Conservation (phyloP, 75 land plant species). For the Picea sitchensis region DNA sequence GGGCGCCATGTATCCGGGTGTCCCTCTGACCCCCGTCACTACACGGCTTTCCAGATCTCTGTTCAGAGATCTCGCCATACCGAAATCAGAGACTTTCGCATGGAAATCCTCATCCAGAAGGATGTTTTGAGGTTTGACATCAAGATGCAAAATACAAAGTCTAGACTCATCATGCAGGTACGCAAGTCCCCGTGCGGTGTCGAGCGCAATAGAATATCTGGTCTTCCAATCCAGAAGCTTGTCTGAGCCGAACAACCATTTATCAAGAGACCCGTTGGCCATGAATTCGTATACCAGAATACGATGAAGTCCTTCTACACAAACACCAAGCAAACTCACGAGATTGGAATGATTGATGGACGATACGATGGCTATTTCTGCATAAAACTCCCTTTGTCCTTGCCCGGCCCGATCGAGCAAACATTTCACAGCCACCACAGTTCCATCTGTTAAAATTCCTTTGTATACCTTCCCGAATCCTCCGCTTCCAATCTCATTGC, state of each 20-base stretch:
- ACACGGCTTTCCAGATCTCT: constrained; percentile 49
- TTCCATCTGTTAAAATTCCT: background rate
- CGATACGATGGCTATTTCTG: constrained; percentile 68
- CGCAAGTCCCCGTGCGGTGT: constrained; percentile 60
- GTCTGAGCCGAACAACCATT: constrained; percentile 44
- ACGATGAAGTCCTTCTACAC: constrained; percentile 23
- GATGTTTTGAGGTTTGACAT: constrained; percentile 53
- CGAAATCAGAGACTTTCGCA: constrained; percentile 67
- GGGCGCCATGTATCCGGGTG: constrained; percentile 68
- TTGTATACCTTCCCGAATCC: background rate
- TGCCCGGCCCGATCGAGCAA: background rate
- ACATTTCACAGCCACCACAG: background rate
- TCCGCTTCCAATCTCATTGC: background rate
- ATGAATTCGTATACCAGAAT: constrained; percentile 65
- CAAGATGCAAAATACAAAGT: constrained; percentile 43
- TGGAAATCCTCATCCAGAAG: constrained; percentile 52
- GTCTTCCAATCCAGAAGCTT: constrained; percentile 40
- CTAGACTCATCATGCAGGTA: constrained; percentile 70
- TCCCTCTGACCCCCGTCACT: constrained; percentile 53
- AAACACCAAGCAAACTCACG: constrained; percentile 64
- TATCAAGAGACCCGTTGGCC: constrained; percentile 47
- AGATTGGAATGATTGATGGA: constrained; percentile 71
- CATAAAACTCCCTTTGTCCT: background rate
- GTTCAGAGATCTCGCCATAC: constrained; percentile 54
- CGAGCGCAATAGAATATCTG: constrained; percentile 49